These are phyloP conservation scores for Meira miltonrushii DNA, from an alignment of 1,284 basidiomycete genomes.

Conservation along the genomic window DNA sequence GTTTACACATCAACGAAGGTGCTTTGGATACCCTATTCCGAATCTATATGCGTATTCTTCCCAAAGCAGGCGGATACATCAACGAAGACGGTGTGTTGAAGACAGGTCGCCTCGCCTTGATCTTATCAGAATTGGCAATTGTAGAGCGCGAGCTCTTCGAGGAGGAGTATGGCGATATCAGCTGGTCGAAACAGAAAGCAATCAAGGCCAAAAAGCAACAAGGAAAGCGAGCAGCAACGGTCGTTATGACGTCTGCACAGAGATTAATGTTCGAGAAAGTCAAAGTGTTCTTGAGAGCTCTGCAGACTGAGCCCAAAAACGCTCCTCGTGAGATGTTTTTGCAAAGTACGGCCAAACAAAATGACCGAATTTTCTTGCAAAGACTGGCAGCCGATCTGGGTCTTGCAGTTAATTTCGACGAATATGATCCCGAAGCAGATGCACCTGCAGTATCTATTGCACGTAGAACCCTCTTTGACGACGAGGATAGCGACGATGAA, in stretches of 20 bases:
- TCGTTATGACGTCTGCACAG: slow-evolving; percentile 17
- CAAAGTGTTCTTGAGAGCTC: slow-evolving; percentile 18
- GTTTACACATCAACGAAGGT: slow-evolving; percentile 95
- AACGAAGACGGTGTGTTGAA: slow-evolving; percentile 85
- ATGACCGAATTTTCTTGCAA: slow-evolving; percentile 38
- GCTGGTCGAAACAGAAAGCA: slow-evolving; percentile 36
- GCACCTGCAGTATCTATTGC: slow-evolving; percentile 35
- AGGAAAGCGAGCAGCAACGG: slow-evolving; percentile 14
- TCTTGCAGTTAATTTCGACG: slow-evolving; percentile 40
- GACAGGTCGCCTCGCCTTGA: slow-evolving; percentile 71
- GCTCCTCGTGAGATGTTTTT: slow-evolving; percentile 35
- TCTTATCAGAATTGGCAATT: slow-evolving; percentile 78
- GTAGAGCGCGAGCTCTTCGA: slow-evolving; percentile 88
- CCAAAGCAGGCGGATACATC: slow-evolving; percentile 81
- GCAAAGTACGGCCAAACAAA: slow-evolving; percentile 22
- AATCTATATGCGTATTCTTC: slow-evolving; percentile 87
- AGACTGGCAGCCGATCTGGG: slow-evolving; percentile 35
- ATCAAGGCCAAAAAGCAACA: slow-evolving; percentile 14
- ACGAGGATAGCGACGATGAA: slow-evolving; percentile 16
- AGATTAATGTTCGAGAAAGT: slow-evolving; percentile 23
- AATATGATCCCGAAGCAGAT: slow-evolving; percentile 39
- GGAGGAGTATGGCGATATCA: slow-evolving; percentile 78
- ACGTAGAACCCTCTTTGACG: slow-evolving; percentile 20
- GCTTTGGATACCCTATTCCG: slow-evolving; percentile 86
- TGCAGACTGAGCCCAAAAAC: slow-evolving; percentile 19